Evolutionary conservation across 768 basidiomycete species (phyloP), one percentile per base, ranked within the genome.

Genomic region (Suillus subaureus): DNA sequence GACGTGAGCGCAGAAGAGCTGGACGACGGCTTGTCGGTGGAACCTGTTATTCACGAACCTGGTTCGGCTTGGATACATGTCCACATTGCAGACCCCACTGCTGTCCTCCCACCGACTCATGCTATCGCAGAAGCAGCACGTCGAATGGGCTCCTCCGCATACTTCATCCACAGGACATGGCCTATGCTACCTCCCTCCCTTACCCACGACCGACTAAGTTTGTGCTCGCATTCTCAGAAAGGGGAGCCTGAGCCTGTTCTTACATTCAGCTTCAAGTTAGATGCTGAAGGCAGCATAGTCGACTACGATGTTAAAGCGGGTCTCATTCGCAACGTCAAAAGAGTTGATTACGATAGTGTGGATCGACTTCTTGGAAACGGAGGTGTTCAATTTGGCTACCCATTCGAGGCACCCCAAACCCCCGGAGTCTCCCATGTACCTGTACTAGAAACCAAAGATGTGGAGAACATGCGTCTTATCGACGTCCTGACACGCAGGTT

Each of bases 41-140:
- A 97, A 68, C 72, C 78, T n/a, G 82, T 90, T 39, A 81, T 84
- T 6, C 78, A 78, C 4, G 87, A 91, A 57, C 85, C 87, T 2
- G 84, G 82, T 18, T 82, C 76, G 23, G 73, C 78, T 54, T 99
- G 97, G 97, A 73, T 97, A 13, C 96, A 98, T 70, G 82, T 91
- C 31, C 97, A 99, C 73, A 84, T 99, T 64, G 96, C 97, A 12
- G 97, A 99, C 74, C 96, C 96, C 0, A 94, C 94, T 2, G 81
- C 89, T 13, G 69, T 90, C 57, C 82, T 99, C 31, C 90, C 89
- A 23, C 92, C 91, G 0, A 82, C 82, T 1, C 90, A 96, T 73
- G 69, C 79, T 7, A 72, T 95, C 3, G 83, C 91, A 1, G 77
- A 80, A 33, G 76, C 80, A 6, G 96, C 96, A 0, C 79, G 82